phyloP scores from a whole-genome alignment of 2,329 filamentous ascomycete species.

The Bipolaris sorokiniana region DNA sequence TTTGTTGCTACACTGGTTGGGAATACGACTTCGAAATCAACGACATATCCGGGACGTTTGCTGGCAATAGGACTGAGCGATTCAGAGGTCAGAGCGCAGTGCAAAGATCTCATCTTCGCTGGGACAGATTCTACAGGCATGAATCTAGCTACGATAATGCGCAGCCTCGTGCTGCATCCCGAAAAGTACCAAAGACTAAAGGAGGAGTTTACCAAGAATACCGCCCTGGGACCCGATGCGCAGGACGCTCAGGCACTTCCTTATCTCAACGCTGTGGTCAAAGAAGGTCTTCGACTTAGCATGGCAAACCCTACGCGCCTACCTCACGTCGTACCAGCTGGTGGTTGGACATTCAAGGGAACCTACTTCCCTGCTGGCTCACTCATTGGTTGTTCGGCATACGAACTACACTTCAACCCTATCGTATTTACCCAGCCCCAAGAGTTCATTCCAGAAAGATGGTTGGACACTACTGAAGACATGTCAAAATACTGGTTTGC shows the following conservation, averaged over 20 bases:
- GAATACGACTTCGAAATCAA: slow-evolving; percentile 39
- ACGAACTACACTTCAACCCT: slow-evolving; percentile 36
- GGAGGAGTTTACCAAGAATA: slow-evolving; percentile 27
- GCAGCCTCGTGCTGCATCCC: slow-evolving; percentile 26
- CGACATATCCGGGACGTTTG: slow-evolving; percentile 58
- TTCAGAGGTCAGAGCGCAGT: slow-evolving; percentile 57
- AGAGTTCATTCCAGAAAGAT: slow-evolving; percentile 42
- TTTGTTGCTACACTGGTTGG: slow-evolving; percentile 53
- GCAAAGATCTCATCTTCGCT: slow-evolving; percentile 57
- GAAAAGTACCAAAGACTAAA: slow-evolving; percentile 28
- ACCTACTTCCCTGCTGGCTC: slow-evolving; percentile 32
- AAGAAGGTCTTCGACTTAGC: slow-evolving; percentile 54
- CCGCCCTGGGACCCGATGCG: slow-evolving; percentile 12
- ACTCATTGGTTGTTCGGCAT: slow-evolving; percentile 38
- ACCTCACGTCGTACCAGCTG: slow-evolving; percentile 36
- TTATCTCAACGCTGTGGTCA: slow-evolving; percentile 56
- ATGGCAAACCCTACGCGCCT: slow-evolving; percentile 47
- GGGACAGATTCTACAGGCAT: slow-evolving; percentile 40
- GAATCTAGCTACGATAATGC: slow-evolving; percentile 36
- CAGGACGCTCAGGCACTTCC: slow-evolving; percentile 43
- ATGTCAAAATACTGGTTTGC: slow-evolving; percentile 45
- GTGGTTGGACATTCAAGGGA: slow-evolving; percentile 36
- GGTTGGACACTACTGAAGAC: slow-evolving; percentile 32
- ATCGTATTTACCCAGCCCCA: slow-evolving; percentile 25
- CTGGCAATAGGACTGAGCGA: slow-evolving; percentile 52